Conservation (phyloP, 1,284 basidiomycete genomes). For the Apiotrichum sp. region DNA sequence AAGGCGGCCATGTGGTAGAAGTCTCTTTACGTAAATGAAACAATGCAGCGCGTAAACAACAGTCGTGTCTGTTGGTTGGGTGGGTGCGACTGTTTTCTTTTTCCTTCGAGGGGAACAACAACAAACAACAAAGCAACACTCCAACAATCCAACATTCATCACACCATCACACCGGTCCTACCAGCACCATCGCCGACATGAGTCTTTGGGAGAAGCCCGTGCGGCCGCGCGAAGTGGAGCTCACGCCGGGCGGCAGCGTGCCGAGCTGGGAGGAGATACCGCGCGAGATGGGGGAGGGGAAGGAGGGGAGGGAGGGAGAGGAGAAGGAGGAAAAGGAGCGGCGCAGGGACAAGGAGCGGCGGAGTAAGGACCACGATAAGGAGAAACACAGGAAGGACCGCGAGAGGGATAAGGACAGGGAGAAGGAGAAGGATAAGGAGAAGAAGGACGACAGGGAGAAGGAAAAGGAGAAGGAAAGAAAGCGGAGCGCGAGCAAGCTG, state of each 20-base stretch:
- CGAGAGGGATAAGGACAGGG: not conserved
- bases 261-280: too few relatives aligned
- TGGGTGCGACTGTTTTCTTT: too few relatives aligned
- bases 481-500: conserved; percentile 8
- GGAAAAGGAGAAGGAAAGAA: not conserved
- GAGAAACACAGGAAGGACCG: not conserved
- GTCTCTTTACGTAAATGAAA: too few relatives aligned
- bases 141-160: not conserved
- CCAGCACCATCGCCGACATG: not conserved
- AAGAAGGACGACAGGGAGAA: not conserved
- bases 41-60: too few relatives aligned
- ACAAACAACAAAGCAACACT: not conserved
- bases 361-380: not conserved
- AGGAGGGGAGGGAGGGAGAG: too few relatives aligned
- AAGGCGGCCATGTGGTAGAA: too few relatives aligned
- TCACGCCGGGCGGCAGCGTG: too few relatives aligned
- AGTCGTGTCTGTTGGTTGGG: too few relatives aligned
- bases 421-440: not conserved
- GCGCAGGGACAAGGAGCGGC: too few relatives aligned
- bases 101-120: not conserved
- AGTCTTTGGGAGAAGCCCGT: not conserved
- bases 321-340: too few relatives aligned
- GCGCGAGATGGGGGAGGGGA: too few relatives aligned
- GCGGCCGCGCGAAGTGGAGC: not conserved
- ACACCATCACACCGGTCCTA: not conserved